Evolutionary conservation across 129 eudicot species (phyloP).

Genomic region (Flaveria sonorensis): DNA sequence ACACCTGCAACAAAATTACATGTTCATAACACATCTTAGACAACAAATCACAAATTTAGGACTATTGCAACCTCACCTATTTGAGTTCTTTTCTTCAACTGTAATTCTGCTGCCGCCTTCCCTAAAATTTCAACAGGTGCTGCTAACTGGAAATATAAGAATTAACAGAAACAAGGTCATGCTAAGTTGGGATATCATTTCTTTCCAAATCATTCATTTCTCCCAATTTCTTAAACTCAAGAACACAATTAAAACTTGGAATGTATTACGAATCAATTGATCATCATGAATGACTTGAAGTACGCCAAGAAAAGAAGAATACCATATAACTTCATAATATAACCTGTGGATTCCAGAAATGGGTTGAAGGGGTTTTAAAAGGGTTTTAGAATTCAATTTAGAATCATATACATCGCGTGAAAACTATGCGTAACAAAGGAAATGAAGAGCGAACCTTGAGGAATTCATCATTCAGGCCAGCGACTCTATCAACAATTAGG

Average conservation of each 20-base stretch:
- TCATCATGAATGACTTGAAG: neutral
- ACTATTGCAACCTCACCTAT: slow-evolving; percentile 49
- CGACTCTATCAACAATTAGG: slow-evolving; percentile 61
- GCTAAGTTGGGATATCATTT: neutral
- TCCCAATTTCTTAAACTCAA: neutral
- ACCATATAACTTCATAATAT: neutral
- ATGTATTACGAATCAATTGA: neutral
- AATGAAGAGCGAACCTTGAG: slow-evolving; percentile 57
- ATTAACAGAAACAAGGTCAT: slow-evolving; percentile 1
- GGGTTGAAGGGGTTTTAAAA: slow-evolving; percentile 20
- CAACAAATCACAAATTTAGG: neutral
- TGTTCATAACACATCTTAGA: slow-evolving; percentile 13
- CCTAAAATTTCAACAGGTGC: slow-evolving; percentile 76
- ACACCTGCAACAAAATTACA: slow-evolving; percentile 57
- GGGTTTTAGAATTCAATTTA: slow-evolving; percentile 30
- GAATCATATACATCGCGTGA: neutral
- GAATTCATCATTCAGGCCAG: slow-evolving; percentile 78
- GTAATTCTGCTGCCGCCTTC: slow-evolving; percentile 76
- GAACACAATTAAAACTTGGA: neutral
- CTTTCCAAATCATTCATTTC: neutral
- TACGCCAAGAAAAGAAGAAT: no score
- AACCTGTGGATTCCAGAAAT: slow-evolving; percentile 12
- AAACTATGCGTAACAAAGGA: slow-evolving; percentile 17
- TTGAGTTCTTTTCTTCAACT: slow-evolving; percentile 71
- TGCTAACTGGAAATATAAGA: slow-evolving; percentile 61